phyloP scores from a whole-genome alignment of 2,329 filamentous ascomycete species.

The Atkinsonella hypoxylon region DNA sequence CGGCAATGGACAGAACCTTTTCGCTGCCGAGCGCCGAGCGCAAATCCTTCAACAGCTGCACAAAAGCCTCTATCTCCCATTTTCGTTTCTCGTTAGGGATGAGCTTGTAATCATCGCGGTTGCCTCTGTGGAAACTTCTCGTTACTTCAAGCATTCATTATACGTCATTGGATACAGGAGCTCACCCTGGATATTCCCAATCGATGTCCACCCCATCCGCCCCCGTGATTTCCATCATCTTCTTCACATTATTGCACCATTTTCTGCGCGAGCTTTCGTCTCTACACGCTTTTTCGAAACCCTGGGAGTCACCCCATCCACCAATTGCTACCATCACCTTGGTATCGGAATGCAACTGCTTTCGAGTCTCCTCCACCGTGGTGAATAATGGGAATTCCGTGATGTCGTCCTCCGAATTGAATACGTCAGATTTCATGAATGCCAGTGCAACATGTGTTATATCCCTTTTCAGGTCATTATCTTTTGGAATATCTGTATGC shows the following conservation, averaged over 20 bases:
- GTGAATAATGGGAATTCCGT: conserved; percentile 40
- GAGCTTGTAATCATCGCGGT: conserved; percentile 57
- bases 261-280: conserved; percentile 36
- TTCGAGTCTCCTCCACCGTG: conserved; percentile 33
- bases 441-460: conserved; percentile 48
- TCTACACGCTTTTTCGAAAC: conserved; percentile 47
- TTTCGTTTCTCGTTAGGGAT: conserved; percentile 47
- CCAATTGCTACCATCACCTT: conserved; percentile 62
- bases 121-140: conserved; percentile 33
- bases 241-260: conserved; percentile 53
- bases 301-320: conserved; percentile 59
- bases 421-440: conserved; percentile 41
- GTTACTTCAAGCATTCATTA: not conserved
- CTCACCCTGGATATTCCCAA: conserved; percentile 49
- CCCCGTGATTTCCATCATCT: conserved; percentile 47
- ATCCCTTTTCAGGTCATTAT: conserved; percentile 21
- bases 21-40: conserved; percentile 41
- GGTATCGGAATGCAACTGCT: conserved; percentile 36
- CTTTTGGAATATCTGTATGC: conserved; percentile 30
- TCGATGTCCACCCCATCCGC: conserved; percentile 57
- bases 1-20: conserved; percentile 55
- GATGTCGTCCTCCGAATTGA: conserved; percentile 31
- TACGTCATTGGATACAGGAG: not conserved
- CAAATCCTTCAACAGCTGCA: conserved; percentile 46
- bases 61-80: conserved; percentile 52